Conservation (phyloP, 2,329 filamentous ascomycete genomes). For the Ophiostoma sp. region DNA sequence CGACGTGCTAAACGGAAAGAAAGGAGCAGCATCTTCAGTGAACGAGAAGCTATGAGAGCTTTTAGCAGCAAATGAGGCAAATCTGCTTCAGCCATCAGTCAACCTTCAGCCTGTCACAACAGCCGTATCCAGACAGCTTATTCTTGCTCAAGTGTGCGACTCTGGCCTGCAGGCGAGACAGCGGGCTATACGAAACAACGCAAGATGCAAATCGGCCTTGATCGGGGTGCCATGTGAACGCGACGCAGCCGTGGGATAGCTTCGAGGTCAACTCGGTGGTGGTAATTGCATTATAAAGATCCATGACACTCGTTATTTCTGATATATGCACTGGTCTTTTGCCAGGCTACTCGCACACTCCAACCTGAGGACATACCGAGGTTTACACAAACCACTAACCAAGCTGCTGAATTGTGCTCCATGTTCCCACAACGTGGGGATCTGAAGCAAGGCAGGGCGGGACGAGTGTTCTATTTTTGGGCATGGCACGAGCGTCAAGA, state of each 20-base stretch:
- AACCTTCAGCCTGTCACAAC: background rate
- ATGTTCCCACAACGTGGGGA: background rate
- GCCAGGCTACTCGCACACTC: too few species aligned
- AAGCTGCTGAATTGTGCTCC: background rate
- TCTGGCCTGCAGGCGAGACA: background rate
- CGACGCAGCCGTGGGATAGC: too few species aligned
- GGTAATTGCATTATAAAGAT: too few species aligned
- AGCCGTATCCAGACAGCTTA: background rate
- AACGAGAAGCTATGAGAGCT: background rate
- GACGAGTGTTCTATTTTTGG: background rate
- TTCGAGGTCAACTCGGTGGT: too few species aligned
- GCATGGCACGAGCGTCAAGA: background rate
- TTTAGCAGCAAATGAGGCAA: background rate
- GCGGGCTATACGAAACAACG: background rate
- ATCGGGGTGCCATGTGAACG: too few species aligned
- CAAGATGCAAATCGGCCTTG: background rate
- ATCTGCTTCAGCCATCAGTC: too few species aligned
- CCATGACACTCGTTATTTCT: too few species aligned
- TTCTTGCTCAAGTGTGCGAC: slow-evolving; percentile 3
- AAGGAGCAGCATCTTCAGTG: too few species aligned
- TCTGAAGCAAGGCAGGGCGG: background rate
- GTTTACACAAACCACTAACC: background rate
- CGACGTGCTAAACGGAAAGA: background rate
- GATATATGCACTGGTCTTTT: too few species aligned
- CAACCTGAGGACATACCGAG: too few species aligned